Conservation (phyloP, 345 rosid genomes). For the Brassica napus region DNA sequence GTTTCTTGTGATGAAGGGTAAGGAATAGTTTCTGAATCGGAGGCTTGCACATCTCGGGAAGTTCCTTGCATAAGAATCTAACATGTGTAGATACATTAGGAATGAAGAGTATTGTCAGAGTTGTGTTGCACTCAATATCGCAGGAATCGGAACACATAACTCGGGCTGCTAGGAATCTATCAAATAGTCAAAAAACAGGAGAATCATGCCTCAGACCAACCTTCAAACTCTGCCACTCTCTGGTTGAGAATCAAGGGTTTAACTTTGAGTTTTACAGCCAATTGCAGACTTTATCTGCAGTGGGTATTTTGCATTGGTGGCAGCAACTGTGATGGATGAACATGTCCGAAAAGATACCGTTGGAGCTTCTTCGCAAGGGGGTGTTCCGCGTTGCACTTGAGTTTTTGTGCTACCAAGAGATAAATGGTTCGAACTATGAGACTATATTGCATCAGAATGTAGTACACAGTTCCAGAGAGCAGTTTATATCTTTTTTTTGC, state of each 20-base stretch:
- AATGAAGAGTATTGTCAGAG: neutral
- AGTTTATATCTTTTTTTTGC: neutral
- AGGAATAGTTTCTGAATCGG: neutral
- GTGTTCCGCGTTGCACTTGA: neutral
- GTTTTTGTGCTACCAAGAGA: neutral
- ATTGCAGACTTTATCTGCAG: neutral
- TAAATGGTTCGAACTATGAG: neutral
- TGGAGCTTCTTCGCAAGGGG: neutral
- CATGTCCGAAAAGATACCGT: neutral
- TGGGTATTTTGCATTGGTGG: neutral
- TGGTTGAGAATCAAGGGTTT: neutral
- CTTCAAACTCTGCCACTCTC: neutral
- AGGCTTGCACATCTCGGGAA: neutral
- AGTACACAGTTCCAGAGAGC: neutral
- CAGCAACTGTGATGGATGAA: neutral
- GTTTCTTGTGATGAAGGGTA: neutral
- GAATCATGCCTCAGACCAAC: neutral
- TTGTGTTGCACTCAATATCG: neutral
- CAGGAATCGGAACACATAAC: neutral
- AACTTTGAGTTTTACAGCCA: neutral
- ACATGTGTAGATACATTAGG: neutral
- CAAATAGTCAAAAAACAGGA: neutral
- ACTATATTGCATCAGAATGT: neutral
- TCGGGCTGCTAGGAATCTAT: neutral
- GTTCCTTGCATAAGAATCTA: neutral